phyloP scores from a whole-genome alignment of 1,284 basidiomycete species.

The Moniliophthora roreri region DNA sequence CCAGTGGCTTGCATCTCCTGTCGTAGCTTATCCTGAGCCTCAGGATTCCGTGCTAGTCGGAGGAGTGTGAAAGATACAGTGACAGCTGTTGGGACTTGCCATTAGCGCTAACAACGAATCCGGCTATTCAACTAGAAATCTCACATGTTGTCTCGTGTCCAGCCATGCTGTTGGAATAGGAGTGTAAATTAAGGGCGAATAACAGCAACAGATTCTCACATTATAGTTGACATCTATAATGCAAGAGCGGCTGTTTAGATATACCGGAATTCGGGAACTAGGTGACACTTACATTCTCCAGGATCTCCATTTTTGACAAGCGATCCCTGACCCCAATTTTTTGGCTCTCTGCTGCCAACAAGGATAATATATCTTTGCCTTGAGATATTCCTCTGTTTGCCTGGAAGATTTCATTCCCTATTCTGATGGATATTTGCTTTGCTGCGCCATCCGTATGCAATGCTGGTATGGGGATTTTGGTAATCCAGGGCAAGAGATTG shows the following conservation, averaged over 20 bases:
- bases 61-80: constrained; percentile 20
- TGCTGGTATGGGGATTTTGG: constrained; percentile 25
- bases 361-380: background rate
- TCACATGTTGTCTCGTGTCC: too few relatives aligned
- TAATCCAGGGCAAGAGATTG: constrained; percentile 30
- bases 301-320: too few relatives aligned
- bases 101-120: background rate
- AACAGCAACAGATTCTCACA: background rate
- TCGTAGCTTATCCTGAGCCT: constrained; percentile 37
- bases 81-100: too few relatives aligned
- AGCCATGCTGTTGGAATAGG: too few relatives aligned
- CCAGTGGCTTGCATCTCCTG: constrained; percentile 31
- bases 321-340: too few relatives aligned
- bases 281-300: too few relatives aligned
- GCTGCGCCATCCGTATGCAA: constrained; percentile 30
- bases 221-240: too few relatives aligned
- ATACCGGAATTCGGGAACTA: too few relatives aligned
- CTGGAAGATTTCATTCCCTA: constrained; percentile 22
- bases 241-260: too few relatives aligned
- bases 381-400: constrained; percentile 7
- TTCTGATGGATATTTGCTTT: constrained; percentile 25
- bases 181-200: background rate
- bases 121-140: too few relatives aligned
- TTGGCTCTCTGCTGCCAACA: background rate
- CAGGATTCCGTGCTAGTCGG: constrained; percentile 36